Conservation (phyloP, 139 green algal species). For the Haematococcus lacustris region DNA sequence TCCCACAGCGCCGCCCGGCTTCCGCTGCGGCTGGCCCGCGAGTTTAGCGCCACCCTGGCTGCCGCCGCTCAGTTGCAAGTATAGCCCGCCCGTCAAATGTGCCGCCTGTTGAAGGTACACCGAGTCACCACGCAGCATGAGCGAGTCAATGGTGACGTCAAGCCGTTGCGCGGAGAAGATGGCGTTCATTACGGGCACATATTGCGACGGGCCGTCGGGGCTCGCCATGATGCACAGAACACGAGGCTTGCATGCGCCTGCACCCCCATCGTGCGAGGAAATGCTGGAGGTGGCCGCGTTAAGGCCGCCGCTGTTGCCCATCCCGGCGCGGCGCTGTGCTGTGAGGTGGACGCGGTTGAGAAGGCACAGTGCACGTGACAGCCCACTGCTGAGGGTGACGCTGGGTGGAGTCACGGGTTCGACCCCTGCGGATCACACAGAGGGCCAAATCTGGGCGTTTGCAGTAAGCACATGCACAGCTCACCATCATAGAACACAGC, state of each 20-base stretch:
- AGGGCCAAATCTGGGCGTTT: no score
- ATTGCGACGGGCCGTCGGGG: slow-evolving; percentile 45
- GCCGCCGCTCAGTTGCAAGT: not conserved
- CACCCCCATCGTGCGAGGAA: not conserved
- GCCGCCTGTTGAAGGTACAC: slow-evolving; percentile 69
- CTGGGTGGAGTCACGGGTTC: no score
- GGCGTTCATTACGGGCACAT: slow-evolving; percentile 77
- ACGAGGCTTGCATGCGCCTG: slow-evolving; percentile 16
- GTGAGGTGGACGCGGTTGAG: slow-evolving; percentile 31
- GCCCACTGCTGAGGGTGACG: slow-evolving; percentile 36
- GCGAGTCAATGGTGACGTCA: slow-evolving; percentile 52
- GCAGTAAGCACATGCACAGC: no score
- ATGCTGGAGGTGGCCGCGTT: not conserved
- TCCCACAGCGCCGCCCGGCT: not conserved
- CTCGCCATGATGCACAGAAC: slow-evolving; percentile 44
- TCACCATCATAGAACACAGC: no score
- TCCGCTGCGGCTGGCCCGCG: not conserved
- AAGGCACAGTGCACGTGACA: slow-evolving; percentile 53
- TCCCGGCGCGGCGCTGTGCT: no score
- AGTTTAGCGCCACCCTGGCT: not conserved
- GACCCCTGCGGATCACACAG: no score
- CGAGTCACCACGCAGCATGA: slow-evolving; percentile 52
- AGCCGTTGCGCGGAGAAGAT: slow-evolving; percentile 72
- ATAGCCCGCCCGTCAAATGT: slow-evolving; percentile 3
- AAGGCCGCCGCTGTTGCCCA: not conserved